These are phyloP conservation scores for Talaromyces sp. DNA, from an alignment of 2,329 filamentous ascomycete species.

Conservation along the genomic window DNA sequence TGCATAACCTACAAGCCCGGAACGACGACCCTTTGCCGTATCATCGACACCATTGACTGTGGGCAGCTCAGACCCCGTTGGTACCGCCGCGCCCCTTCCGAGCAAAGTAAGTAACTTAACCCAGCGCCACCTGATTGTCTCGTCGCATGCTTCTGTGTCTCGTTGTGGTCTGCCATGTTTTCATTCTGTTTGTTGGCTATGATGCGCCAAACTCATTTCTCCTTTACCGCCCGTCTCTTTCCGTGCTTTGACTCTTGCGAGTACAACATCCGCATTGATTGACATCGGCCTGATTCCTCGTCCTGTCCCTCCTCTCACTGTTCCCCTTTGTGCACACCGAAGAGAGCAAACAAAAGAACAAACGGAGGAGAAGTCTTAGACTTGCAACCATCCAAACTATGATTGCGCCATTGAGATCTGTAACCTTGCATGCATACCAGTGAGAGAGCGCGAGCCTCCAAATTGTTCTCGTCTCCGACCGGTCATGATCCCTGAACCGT, in stretches of 20 bases:
- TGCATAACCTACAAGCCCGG: neutral
- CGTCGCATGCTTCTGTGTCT: neutral
- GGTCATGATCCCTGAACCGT: neutral
- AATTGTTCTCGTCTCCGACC: neutral
- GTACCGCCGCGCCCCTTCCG: neutral
- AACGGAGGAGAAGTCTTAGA: neutral
- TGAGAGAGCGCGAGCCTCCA: neutral
- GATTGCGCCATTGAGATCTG: neutral
- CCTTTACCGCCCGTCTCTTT: neutral
- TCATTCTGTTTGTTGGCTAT: neutral
- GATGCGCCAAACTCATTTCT: neutral
- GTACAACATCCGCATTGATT: neutral
- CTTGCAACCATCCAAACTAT: neutral
- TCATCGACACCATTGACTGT: neutral
- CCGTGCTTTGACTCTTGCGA: neutral
- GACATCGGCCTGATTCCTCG: neutral
- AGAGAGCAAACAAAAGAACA: neutral
- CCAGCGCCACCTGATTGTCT: neutral
- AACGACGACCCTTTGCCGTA: neutral
- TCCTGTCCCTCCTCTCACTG: neutral
- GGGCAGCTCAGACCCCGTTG: neutral
- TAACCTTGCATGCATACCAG: constrained; percentile 3
- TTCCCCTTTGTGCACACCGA: neutral
- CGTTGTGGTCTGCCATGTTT: too few relatives aligned
- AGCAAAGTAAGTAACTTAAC: neutral